phyloP scores from a whole-genome alignment of 2,329 filamentous ascomycete genomes.

The Penicillium sp. region DNA sequence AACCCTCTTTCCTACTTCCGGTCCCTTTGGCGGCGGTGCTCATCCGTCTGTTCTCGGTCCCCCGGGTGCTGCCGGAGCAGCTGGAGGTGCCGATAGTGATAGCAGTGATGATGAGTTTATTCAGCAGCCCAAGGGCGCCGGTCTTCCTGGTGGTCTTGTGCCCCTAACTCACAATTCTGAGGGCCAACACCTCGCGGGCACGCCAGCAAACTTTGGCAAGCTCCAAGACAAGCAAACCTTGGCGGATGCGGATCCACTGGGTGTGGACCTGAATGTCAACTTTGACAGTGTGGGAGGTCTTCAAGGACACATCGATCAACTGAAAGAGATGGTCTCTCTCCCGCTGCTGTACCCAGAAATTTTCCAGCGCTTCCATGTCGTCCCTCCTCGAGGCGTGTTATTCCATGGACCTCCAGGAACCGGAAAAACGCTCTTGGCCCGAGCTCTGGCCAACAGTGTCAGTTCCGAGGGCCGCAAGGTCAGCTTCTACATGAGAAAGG shows the following conservation, averaged over 20 bases:
- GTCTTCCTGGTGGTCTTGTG: conserved; percentile 50
- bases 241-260: conserved; percentile 90
- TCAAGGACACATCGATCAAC: conserved; percentile 89
- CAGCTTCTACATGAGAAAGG: conserved; percentile 99
- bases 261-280: conserved; percentile 87
- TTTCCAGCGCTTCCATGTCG: conserved; percentile 87
- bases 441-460: conserved; percentile 87
- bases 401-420: conserved; percentile 98
- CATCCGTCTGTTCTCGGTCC: conserved; percentile 71
- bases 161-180: conserved; percentile 58
- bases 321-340: conserved; percentile 98
- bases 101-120: conserved; percentile 92
- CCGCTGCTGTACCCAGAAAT: conserved; percentile 93
- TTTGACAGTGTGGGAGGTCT: conserved; percentile 94
- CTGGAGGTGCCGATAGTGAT: conserved; percentile 84
- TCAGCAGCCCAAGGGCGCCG: conserved; percentile 57
- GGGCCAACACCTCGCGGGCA: conserved; percentile 58
- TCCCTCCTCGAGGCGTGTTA: conserved; percentile 88
- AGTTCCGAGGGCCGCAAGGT: conserved; percentile 89
- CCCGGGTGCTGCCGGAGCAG: conserved; percentile 67
- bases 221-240: conserved; percentile 89
- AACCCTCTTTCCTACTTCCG: conserved; percentile 82
- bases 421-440: conserved; percentile 93
- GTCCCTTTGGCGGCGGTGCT: conserved; percentile 85
- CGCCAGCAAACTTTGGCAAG: conserved; percentile 83